Percentiles rank a stretch among this genome's conserved stretches.
Conservation (phyloP, 1,139 yeast genomes). For the Geotrichum siamense region DNA sequence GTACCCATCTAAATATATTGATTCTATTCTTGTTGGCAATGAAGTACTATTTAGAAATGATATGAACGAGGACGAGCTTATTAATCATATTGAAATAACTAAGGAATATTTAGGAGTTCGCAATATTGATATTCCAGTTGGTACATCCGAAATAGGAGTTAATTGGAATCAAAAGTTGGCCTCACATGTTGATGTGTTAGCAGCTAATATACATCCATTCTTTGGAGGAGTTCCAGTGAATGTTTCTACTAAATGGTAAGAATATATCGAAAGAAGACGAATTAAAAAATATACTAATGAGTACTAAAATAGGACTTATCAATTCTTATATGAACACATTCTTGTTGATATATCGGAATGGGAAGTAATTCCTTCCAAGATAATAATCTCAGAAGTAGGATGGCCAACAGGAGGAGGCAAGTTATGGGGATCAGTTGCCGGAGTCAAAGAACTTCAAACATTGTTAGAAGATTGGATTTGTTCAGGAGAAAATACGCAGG, state of each 20-base stretch:
- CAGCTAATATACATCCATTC: constrained; percentile 64
- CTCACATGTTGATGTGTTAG: constrained; percentile 48
- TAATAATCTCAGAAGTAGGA: constrained; percentile 59
- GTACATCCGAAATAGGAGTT: constrained; percentile 52
- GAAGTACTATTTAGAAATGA: constrained; percentile 57
- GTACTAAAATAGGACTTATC: constrained; percentile 37
- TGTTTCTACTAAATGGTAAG: constrained; percentile 46
- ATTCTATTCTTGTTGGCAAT: constrained; percentile 53
- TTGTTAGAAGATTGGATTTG: constrained; percentile 53
- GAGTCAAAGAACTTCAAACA: constrained; percentile 39
- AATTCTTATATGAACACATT: constrained; percentile 44
- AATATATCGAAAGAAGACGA: too few species aligned
- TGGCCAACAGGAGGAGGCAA: constrained; percentile 65
- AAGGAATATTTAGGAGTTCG: constrained; percentile 36
- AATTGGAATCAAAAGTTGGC: constrained; percentile 32
- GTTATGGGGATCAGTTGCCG: constrained; percentile 44
- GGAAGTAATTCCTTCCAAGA: constrained; percentile 25
- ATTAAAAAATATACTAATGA: too few species aligned
- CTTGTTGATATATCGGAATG: constrained; percentile 23
- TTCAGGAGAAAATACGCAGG: constrained; percentile 26
- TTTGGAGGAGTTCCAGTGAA: constrained; percentile 52
- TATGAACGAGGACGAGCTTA: constrained; percentile 36
- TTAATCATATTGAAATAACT: constrained; percentile 41
- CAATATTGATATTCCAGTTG: constrained; percentile 42
- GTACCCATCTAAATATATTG: constrained; percentile 45